Evolutionary conservation across 1,284 basidiomycete species (phyloP).

Genomic region (Melampsora larici-populina): DNA sequence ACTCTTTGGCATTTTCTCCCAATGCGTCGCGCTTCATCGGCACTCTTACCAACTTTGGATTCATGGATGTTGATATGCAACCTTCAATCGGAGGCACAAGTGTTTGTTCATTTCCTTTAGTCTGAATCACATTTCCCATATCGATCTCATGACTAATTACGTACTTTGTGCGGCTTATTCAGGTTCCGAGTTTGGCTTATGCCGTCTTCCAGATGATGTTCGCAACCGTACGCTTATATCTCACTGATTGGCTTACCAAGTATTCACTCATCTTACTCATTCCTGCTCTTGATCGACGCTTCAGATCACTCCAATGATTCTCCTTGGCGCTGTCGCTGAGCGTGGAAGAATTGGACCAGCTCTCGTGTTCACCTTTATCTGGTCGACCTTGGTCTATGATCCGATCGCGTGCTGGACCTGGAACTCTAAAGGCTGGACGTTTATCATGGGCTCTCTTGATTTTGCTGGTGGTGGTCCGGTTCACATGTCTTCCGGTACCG

Average conservation of each 20-base stretch:
- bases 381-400: conserved; percentile 90
- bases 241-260: too few relatives aligned
- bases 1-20: conserved; percentile 32
- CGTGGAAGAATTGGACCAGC: conserved; percentile 81
- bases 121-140: not conserved
- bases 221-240: conserved; percentile 66
- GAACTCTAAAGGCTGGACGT: conserved; percentile 52
- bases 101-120: not conserved
- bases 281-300: not conserved
- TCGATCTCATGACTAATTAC: conserved; percentile 63
- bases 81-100: conserved; percentile 40
- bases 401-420: conserved; percentile 63
- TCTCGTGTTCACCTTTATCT: conserved; percentile 82
- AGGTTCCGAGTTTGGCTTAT: conserved; percentile 70
- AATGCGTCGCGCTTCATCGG: conserved; percentile 42
- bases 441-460: conserved; percentile 52
- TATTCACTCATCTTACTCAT: not conserved
- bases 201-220: conserved; percentile 87
- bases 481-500: conserved; percentile 49
- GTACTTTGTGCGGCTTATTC: conserved; percentile 73
- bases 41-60: conserved; percentile 36
- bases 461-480: conserved; percentile 54
- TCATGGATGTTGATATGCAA: conserved; percentile 43
- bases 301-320: conserved; percentile 64
- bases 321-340: conserved; percentile 87